Percentiles rank a stretch among this genome's conserved stretches.
Evolutionary conservation across 106 monocot species (phyloP).

Genomic region (Dioscorea dumetorum): DNA sequence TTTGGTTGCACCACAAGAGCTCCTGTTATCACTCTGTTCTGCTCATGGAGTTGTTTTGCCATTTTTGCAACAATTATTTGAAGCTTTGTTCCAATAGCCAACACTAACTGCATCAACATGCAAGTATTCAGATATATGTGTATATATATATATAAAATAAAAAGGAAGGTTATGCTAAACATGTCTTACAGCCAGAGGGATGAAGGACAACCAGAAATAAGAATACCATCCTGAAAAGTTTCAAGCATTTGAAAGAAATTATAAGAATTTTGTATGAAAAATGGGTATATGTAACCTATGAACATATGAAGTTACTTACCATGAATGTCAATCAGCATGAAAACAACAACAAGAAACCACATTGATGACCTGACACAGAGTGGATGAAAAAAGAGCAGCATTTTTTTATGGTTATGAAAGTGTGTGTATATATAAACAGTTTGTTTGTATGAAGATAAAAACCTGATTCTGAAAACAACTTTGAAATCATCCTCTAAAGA

Average conservation of each 20-base stretch:
- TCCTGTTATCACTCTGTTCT: constrained; percentile 4
- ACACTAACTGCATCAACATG: constrained; percentile 1
- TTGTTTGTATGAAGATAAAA: neutral
- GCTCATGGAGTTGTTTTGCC: constrained; percentile 2
- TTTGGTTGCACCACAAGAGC: constrained; percentile 8
- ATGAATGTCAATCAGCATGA: too few species aligned
- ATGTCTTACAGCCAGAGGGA: constrained; percentile 16
- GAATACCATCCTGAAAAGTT: constrained; percentile 12
- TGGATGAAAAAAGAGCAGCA: too few species aligned
- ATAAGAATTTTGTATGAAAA: too few species aligned
- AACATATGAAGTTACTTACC: too few species aligned
- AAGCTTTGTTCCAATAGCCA: constrained; percentile 19
- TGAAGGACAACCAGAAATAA: constrained; percentile 19
- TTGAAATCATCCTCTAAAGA: neutral
- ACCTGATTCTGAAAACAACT: constrained; percentile 20
- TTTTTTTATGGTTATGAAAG: too few species aligned
- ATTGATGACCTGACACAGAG: too few species aligned
- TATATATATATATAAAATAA: neutral
- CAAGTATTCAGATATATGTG: neutral
- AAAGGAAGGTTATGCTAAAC: neutral
- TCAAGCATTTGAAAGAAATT: too few species aligned
- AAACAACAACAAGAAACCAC: too few species aligned
- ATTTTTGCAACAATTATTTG: constrained; percentile 12
- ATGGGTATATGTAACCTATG: too few species aligned
- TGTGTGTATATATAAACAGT: neutral